Evolutionary conservation across 2,329 filamentous ascomycete species (phyloP).

Genomic region (Pseudogymnoascus pannorum): DNA sequence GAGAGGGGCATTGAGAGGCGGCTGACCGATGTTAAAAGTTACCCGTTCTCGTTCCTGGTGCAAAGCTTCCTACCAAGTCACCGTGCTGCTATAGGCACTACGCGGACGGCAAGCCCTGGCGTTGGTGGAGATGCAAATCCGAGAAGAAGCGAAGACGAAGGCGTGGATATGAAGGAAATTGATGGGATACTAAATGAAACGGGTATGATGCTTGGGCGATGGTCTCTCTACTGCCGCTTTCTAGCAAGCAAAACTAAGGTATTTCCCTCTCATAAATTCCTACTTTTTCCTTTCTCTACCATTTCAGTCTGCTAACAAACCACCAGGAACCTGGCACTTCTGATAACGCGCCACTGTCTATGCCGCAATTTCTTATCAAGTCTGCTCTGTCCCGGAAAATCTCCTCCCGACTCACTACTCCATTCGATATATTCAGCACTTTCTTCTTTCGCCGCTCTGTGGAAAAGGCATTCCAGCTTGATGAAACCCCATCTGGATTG

Average conservation of each 20-base stretch:
- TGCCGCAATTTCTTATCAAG: constrained; percentile 68
- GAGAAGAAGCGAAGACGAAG: constrained; percentile 75
- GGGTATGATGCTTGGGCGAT: constrained; percentile 83
- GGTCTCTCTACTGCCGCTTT: constrained; percentile 89
- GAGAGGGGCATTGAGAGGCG: constrained; percentile 78
- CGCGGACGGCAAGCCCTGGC: constrained; percentile 71
- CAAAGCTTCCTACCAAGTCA: constrained; percentile 81
- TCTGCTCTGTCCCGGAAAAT: constrained; percentile 79
- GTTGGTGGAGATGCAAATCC: constrained; percentile 41
- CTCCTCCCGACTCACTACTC: constrained; percentile 61
- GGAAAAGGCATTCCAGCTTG: constrained; percentile 94
- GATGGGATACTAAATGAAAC: constrained; percentile 83
- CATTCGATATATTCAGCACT: constrained; percentile 87
- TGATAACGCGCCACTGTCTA: constrained; percentile 49
- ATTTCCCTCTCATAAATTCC: constrained; percentile 30
- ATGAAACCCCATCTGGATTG: constrained; percentile 76
- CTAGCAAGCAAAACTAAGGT: constrained; percentile 79
- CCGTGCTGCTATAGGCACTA: constrained; percentile 50
- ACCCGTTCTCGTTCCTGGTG: constrained; percentile 93
- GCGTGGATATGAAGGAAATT: constrained; percentile 94
- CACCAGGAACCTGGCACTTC: constrained; percentile 43
- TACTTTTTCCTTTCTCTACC: constrained; percentile 17
- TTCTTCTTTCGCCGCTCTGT: constrained; percentile 97
- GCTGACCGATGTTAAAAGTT: constrained; percentile 92
- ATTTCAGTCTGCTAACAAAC: constrained; percentile 24